A percentile compares a stretch with the other conserved stretches of the same genome.
phyloP scores from a whole-genome alignment of 2,329 filamentous ascomycete genomes.

The Trichoderma sp. region DNA sequence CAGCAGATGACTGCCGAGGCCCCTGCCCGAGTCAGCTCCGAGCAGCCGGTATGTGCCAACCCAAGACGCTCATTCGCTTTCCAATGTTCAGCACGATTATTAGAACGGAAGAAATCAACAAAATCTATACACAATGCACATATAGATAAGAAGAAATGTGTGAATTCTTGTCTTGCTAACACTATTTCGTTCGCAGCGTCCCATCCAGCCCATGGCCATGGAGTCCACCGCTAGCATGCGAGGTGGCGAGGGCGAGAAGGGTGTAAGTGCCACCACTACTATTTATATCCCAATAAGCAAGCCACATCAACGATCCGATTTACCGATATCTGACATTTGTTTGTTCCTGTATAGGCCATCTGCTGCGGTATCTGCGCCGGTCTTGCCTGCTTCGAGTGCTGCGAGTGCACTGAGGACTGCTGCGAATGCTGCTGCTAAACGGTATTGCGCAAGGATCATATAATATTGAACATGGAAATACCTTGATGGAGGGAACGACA shows the following conservation, averaged over 20 bases:
- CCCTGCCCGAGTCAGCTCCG: conserved; percentile 30
- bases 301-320: background rate
- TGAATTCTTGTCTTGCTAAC: background rate
- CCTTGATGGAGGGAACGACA: background rate
- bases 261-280: conserved; percentile 29
- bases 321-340: background rate
- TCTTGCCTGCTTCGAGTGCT: conserved; percentile 42
- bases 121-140: background rate
- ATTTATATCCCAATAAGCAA: background rate
- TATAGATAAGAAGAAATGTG: no score
- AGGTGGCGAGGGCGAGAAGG: conserved; percentile 37
- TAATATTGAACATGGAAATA: background rate
- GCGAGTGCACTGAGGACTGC: conserved; percentile 36
- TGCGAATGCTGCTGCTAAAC: conserved; percentile 32
- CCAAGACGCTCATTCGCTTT: background rate
- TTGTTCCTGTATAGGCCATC: conserved; percentile 32
- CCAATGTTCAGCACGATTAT: background rate
- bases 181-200: conserved; percentile 28
- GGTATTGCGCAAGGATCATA: background rate
- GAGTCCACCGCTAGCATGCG: conserved; percentile 33
- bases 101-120: background rate
- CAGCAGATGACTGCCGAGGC: conserved; percentile 34
- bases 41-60: conserved; percentile 36
- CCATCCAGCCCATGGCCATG: conserved; percentile 36
- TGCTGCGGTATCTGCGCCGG: conserved; percentile 43